A percentile compares a stretch with the other conserved stretches of the same genome.
Conservation (phyloP, 2,329 filamentous ascomycete genomes). For the Exophiala oligosperma region DNA sequence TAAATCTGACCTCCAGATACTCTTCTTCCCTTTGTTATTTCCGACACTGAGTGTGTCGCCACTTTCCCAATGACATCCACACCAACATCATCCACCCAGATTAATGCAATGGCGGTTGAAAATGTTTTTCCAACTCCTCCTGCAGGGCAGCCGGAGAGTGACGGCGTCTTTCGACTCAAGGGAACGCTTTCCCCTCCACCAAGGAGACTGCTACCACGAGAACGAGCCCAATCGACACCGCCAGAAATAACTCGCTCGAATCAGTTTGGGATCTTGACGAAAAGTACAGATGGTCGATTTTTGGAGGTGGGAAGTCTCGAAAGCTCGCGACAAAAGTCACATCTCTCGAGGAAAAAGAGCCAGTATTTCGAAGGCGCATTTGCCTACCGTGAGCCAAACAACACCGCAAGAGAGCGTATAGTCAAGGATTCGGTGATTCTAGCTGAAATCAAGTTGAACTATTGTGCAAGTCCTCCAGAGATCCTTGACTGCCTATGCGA, state of each 20-base stretch:
- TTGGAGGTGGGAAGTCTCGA: conserved; percentile 25
- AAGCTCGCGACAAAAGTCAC: conserved; percentile 24
- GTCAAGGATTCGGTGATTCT: conserved; percentile 59
- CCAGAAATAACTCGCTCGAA: conserved; percentile 25
- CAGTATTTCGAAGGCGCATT: conserved; percentile 45
- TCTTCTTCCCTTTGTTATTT: neutral
- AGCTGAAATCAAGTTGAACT: conserved; percentile 65
- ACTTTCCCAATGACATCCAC: conserved; percentile 15
- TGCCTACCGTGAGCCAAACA: conserved; percentile 36
- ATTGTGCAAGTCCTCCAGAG: conserved; percentile 48
- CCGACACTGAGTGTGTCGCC: neutral
- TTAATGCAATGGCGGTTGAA: conserved; percentile 23
- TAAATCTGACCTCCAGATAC: conserved; percentile 5
- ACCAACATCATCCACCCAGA: conserved; percentile 20
- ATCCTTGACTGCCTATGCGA: too few species aligned
- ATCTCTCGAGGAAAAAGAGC: conserved; percentile 35
- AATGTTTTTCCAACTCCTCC: conserved; percentile 30
- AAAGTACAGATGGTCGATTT: conserved; percentile 14
- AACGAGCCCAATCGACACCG: conserved; percentile 27
- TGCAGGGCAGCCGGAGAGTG: conserved; percentile 5
- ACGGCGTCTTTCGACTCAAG: conserved; percentile 14
- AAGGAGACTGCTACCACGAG: conserved; percentile 8
- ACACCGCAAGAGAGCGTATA: conserved; percentile 48
- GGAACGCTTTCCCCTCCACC: conserved; percentile 22
- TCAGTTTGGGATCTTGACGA: conserved; percentile 21